Conservation (phyloP, 1,284 basidiomycete species). For the Ustilago lituana region DNA sequence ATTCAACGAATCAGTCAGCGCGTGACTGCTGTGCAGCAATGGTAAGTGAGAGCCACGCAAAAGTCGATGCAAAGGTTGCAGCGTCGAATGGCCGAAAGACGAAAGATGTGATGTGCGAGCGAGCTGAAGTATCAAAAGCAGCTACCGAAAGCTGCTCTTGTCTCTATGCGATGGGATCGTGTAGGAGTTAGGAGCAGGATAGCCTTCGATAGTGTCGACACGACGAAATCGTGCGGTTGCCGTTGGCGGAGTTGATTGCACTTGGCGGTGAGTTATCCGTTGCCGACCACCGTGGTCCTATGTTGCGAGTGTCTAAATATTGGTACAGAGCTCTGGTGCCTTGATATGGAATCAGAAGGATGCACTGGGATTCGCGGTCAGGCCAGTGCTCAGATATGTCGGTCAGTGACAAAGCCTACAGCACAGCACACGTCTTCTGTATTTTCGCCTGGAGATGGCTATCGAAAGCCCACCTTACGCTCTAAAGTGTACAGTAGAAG, state of each 20-base stretch:
- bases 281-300: background rate
- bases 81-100: conserved; percentile 1
- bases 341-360: conserved; percentile 1
- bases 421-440: background rate
- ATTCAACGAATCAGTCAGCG: conserved; percentile 35
- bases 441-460: no score
- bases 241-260: no score
- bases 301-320: background rate
- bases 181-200: background rate
- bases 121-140: background rate
- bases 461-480: no score
- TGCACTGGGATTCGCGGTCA: no score
- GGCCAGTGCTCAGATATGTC: conserved; percentile 7
- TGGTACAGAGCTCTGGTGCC: conserved; percentile 4
- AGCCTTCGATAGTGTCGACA: no score
- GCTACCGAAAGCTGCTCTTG: background rate
- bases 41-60: background rate
- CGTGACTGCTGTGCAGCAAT: conserved; percentile 11
- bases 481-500: no score
- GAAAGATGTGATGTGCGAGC: background rate
- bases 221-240: background rate
- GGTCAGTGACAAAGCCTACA: background rate
- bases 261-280: background rate
- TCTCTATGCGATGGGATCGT: background rate
- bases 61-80: background rate